Evolutionary conservation across 352 stramenopile species (phyloP).

Genomic region (Phytophthora hybrid): DNA sequence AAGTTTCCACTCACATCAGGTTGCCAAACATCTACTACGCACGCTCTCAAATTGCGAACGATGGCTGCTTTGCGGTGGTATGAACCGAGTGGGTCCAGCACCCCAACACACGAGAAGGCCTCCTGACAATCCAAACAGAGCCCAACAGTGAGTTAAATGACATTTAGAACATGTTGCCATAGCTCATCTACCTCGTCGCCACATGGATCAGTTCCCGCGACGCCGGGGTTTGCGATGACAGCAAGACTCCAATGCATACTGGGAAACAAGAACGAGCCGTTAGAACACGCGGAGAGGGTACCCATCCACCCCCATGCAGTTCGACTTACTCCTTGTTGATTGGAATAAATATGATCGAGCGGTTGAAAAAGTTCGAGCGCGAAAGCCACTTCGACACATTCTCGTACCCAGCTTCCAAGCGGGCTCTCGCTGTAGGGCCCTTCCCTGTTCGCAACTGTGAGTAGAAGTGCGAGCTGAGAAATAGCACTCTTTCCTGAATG

Average conservation of each 20-base stretch:
- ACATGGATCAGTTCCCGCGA: constrained; percentile 44
- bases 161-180: not conserved
- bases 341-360: constrained; percentile 84
- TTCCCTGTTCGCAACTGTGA: constrained; percentile 61
- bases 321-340: constrained; percentile 87
- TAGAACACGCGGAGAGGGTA: constrained; percentile 13
- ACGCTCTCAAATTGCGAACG: constrained; percentile 65
- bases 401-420: constrained; percentile 72
- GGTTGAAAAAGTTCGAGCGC: constrained; percentile 71
- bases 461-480: constrained; percentile 87
- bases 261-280: constrained; percentile 9
- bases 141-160: not conserved
- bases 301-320: not conserved
- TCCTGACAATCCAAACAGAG: constrained; percentile 32
- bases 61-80: constrained; percentile 76
- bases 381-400: constrained; percentile 83
- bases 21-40: constrained; percentile 18
- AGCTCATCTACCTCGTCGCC: constrained; percentile 39
- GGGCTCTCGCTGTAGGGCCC: constrained; percentile 35
- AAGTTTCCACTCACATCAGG: not conserved
- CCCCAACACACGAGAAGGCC: constrained; percentile 61
- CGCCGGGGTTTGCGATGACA: constrained; percentile 73
- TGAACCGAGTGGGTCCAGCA: constrained; percentile 75
- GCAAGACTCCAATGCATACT: constrained; percentile 89
- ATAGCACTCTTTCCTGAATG: constrained; percentile 79